A percentile compares a stretch with the other conserved stretches of the same genome.
Conservation (phyloP, 305 asterid species). For the Rubia peregrina region DNA sequence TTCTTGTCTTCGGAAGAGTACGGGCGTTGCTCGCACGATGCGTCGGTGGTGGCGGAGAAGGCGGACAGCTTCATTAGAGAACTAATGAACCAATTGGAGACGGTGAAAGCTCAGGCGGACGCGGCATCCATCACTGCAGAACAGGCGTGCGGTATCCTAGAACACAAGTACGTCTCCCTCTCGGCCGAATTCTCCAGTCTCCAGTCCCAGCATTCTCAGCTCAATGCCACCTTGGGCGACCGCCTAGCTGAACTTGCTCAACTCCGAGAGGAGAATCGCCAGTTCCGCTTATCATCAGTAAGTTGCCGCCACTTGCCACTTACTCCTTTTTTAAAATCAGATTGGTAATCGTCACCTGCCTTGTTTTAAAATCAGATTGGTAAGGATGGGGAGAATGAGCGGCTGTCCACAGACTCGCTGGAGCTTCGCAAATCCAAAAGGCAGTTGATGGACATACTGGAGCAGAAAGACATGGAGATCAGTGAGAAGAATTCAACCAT, state of each 20-base stretch:
- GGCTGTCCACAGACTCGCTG: conserved; percentile 51
- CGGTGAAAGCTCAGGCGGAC: conserved; percentile 77
- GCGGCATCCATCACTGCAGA: conserved; percentile 88
- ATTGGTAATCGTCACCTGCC: neutral
- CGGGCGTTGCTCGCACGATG: conserved; percentile 45
- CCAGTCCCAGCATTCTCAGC: conserved; percentile 47
- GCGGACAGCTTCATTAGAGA: conserved; percentile 74
- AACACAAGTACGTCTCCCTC: conserved; percentile 69
- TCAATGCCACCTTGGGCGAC: conserved; percentile 38
- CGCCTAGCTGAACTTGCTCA: conserved; percentile 44
- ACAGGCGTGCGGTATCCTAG: conserved; percentile 73
- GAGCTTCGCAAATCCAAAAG: conserved; percentile 81
- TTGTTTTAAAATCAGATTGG: conserved; percentile 32
- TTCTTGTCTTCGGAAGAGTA: conserved; percentile 69
- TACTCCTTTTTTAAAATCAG: neutral
- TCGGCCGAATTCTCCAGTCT: conserved; percentile 44
- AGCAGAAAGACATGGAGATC: conserved; percentile 67
- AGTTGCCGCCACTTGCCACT: neutral
- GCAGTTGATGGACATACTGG: conserved; percentile 79
- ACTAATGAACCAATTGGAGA: conserved; percentile 57
- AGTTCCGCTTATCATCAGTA: conserved; percentile 50
- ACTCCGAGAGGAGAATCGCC: conserved; percentile 56
- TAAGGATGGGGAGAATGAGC: conserved; percentile 75
- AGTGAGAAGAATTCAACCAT: conserved; percentile 71
- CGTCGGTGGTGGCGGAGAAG: conserved; percentile 52